Evolutionary conservation across 805 yeast genomes (phyloP).

Genomic region (Citeromyces matritensis): DNA sequence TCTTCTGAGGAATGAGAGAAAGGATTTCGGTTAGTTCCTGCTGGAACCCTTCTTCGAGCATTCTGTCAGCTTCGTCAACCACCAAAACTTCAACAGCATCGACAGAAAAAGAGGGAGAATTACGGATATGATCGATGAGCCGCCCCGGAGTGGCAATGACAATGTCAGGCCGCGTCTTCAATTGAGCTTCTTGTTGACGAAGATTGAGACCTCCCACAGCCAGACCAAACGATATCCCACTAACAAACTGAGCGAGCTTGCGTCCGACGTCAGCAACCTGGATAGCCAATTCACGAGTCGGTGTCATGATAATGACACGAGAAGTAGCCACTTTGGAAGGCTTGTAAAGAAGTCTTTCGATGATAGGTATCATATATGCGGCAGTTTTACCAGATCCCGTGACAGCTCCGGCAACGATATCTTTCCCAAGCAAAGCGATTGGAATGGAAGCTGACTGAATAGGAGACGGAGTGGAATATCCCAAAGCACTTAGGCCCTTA

Average conservation of each 20-base stretch:
- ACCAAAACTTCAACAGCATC: constrained; percentile 87
- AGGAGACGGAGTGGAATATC: constrained; percentile 83
- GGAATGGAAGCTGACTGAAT: constrained; percentile 92
- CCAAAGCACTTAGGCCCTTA: constrained; percentile 67
- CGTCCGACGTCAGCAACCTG: constrained; percentile 92
- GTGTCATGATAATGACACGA: constrained; percentile 80
- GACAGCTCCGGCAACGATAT: constrained; percentile 96
- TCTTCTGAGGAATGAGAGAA: constrained; percentile 71
- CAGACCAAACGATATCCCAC: constrained; percentile 71
- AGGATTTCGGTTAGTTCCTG: constrained; percentile 86
- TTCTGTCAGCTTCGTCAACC: constrained; percentile 96
- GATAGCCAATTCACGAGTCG: constrained; percentile 95
- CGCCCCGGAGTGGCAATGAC: constrained; percentile 99
- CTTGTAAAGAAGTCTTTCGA: constrained; percentile 81
- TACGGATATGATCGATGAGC: constrained; percentile 90
- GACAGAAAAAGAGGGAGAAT: constrained; percentile 84
- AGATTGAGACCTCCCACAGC: constrained; percentile 97
- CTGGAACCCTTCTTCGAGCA: constrained; percentile 98
- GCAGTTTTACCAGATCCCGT: constrained; percentile 99
- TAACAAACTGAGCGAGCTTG: constrained; percentile 65
- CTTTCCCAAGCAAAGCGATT: constrained; percentile 84
- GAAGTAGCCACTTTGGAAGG: constrained; percentile 80
- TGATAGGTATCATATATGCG: constrained; percentile 91
- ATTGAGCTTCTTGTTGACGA: constrained; percentile 89
- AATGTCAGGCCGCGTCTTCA: constrained; percentile 85